A percentile compares a stretch with the other conserved stretches of the same genome.
phyloP scores from a whole-genome alignment of 75 land plant genomes.

The Pinus albicaulis region DNA sequence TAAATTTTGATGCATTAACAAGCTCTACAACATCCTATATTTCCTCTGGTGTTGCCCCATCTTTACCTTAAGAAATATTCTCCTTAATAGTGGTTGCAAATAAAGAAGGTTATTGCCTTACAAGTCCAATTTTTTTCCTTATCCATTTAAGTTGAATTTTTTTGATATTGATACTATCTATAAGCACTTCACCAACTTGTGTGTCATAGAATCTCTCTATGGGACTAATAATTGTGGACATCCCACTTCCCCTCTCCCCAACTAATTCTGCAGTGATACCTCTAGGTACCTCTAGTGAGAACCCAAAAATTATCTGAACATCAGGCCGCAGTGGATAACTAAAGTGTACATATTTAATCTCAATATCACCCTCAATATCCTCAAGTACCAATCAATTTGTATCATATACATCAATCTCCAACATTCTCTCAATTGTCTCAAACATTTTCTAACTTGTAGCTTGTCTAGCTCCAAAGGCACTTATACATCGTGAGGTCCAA shows the following conservation, averaged over 20 bases:
- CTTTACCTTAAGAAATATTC: conserved; percentile 94
- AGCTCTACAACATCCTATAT: conserved; percentile 75
- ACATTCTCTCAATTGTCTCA: conserved; percentile 77
- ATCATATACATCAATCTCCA: conserved; percentile 83
- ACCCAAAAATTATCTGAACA: too few relatives aligned
- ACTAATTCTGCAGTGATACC: too few relatives aligned
- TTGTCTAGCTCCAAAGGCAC: conserved; percentile 74
- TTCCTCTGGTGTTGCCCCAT: conserved; percentile 81
- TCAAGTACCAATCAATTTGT: conserved; percentile 44
- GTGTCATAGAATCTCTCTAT: conserved; percentile 98
- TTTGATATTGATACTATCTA: conserved; percentile 81
- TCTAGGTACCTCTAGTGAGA: too few relatives aligned
- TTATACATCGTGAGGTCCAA: conserved; percentile 72
- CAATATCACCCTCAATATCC: conserved; percentile 71
- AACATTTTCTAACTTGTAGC: conserved; percentile 96
- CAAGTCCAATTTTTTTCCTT: conserved; percentile 83
- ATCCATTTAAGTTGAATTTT: conserved; percentile 84
- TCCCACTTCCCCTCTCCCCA: too few relatives aligned
- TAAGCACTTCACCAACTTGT: conserved; percentile 77
- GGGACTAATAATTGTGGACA: conserved; percentile 82
- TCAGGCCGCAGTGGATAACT: conserved; percentile 83
- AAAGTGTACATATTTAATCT: conserved; percentile 70
- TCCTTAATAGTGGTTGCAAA: conserved; percentile 79
- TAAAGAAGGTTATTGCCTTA: conserved; percentile 93
- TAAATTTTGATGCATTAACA: conserved; percentile 92